These are phyloP conservation scores for Alternaria panax DNA, from an alignment of 2,329 filamentous ascomycete species.

Conservation along the genomic window DNA sequence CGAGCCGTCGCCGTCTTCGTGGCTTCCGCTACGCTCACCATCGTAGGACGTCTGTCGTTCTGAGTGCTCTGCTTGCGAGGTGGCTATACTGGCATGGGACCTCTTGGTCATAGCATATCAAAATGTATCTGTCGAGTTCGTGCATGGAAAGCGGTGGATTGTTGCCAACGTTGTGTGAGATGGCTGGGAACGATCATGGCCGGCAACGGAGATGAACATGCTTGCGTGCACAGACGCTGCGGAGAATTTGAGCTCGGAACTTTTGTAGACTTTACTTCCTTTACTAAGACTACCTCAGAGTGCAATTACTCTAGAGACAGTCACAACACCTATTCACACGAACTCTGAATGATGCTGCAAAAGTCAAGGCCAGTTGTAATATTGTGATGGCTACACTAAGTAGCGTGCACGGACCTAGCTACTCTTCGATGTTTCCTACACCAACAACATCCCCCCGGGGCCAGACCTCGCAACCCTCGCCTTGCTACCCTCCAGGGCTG, in stretches of 20 bases:
- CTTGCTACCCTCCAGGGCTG: neutral
- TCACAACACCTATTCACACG: neutral
- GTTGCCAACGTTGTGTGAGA: neutral
- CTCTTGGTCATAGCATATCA: conserved; percentile 49
- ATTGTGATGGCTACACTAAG: neutral
- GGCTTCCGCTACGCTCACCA: conserved; percentile 33
- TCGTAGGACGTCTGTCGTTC: conserved; percentile 28
- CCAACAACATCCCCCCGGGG: neutral
- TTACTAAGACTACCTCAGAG: neutral
- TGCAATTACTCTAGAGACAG: neutral
- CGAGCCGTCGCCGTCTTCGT: conserved; percentile 35
- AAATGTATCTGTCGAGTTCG: conserved; percentile 2
- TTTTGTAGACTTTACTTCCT: neutral
- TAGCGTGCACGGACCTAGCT: neutral
- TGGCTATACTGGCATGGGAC: conserved; percentile 30
- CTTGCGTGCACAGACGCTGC: conserved; percentile 15
- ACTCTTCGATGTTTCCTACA: neutral
- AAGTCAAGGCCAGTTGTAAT: neutral
- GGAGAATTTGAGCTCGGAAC: neutral
- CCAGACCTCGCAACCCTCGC: neutral
- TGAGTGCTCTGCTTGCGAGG: conserved; percentile 26
- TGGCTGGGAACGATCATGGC: conserved; percentile 4
- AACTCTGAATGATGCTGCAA: neutral
- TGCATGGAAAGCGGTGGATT: conserved; percentile 8
- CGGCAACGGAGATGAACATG: conserved; percentile 4